These are phyloP conservation scores for Geranomyces variabilis DNA, from an alignment of 192 early-diverging fungal species.

Conservation along the genomic window DNA sequence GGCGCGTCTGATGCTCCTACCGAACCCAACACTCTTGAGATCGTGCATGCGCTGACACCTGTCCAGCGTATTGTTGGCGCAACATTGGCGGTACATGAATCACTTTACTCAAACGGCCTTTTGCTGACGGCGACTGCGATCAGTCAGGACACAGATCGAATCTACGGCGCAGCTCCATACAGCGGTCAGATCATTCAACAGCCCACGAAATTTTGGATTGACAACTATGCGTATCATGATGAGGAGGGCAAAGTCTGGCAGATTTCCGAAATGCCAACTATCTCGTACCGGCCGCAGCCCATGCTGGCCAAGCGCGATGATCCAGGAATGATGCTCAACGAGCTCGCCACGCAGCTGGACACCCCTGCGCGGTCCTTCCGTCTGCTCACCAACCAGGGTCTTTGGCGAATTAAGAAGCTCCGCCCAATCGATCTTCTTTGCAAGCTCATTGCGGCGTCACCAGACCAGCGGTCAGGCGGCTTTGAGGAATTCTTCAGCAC, in stretches of 20 bases:
- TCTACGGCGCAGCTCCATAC: constrained; percentile 67
- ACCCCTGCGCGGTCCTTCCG: constrained; percentile 65
- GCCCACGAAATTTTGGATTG: constrained; percentile 29
- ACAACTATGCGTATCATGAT: constrained; percentile 36
- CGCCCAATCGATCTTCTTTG: constrained; percentile 78
- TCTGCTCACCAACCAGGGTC: constrained; percentile 77
- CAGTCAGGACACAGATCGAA: constrained; percentile 71
- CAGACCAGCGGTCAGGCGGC: constrained; percentile 24
- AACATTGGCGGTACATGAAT: constrained; percentile 60
- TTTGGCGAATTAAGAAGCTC: constrained; percentile 41
- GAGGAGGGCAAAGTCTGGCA: constrained; percentile 85
- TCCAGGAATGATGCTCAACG: constrained; percentile 56
- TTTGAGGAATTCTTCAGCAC: constrained; percentile 53
- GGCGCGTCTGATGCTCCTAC: constrained; percentile 1
- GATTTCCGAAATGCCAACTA: constrained; percentile 62
- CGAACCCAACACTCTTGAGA: constrained; percentile 60
- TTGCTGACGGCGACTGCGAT: constrained; percentile 66
- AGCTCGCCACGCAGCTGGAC: constrained; percentile 65
- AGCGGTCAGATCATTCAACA: constrained; percentile 49
- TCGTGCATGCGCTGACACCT: constrained; percentile 72
- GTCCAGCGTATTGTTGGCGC: constrained; percentile 49
- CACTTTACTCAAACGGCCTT: constrained; percentile 70
- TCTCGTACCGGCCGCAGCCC: neutral
- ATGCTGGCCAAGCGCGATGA: constrained; percentile 22
- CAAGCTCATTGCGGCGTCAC: constrained; percentile 51